phyloP scores from a whole-genome alignment of 306 rosid genomes.

The Dicorynia guianensis region DNA sequence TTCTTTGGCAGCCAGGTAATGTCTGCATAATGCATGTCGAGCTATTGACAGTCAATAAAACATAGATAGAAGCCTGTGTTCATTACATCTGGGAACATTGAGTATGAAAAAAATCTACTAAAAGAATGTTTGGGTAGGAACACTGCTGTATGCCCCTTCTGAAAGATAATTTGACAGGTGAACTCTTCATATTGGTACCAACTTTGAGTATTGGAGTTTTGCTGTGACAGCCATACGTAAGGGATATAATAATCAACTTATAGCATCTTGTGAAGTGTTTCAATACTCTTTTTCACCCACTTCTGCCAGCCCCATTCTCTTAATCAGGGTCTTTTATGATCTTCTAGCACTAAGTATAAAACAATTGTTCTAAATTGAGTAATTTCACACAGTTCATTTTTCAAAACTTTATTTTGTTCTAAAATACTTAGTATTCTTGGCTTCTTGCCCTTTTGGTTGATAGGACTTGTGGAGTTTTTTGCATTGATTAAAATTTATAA shows the following conservation, averaged over 20 bases:
- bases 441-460: neutral
- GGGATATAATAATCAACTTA: conserved; percentile 1
- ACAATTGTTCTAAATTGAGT: too few species aligned
- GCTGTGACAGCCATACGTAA: neutral
- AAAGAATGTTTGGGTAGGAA: neutral
- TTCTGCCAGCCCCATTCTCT: too few species aligned
- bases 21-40: conserved; percentile 16
- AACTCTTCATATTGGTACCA: neutral
- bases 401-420: neutral
- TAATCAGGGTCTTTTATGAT: too few species aligned
- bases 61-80: neutral
- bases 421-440: neutral
- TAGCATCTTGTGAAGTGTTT: conserved; percentile 6
- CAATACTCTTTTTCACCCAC: neutral
- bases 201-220: neutral
- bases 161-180: neutral
- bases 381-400: neutral
- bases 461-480: conserved; percentile 3
- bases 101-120: neutral
- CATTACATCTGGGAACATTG: neutral
- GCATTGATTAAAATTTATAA: neutral
- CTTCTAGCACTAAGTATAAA: too few species aligned
- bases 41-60: neutral
- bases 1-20: conserved; percentile 97
- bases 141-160: neutral